Evolutionary conservation across 805 yeast species (phyloP).

Genomic region (Candida maris): DNA sequence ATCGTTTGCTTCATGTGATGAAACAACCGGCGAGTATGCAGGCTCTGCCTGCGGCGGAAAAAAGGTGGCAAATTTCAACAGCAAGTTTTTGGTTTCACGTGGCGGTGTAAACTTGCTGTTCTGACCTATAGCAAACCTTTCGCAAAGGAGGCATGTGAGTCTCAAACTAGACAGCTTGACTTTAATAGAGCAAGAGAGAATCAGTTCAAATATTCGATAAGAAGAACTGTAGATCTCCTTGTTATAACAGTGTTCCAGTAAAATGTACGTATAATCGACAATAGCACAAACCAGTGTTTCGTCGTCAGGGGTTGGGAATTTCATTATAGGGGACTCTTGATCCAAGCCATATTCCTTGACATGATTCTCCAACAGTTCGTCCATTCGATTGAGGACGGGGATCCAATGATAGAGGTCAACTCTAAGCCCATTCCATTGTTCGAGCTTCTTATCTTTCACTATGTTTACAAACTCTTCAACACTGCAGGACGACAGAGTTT

Average conservation of each 20-base stretch:
- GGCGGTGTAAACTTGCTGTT: slow-evolving; percentile 42
- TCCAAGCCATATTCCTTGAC: slow-evolving; percentile 52
- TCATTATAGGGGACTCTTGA: slow-evolving; percentile 44
- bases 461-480: slow-evolving; percentile 19
- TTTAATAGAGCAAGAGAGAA: slow-evolving; percentile 56
- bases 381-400: slow-evolving; percentile 70
- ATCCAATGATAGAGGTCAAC: slow-evolving; percentile 72
- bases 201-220: slow-evolving; percentile 54
- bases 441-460: slow-evolving; percentile 17
- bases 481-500: slow-evolving; percentile 15
- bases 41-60: slow-evolving; percentile 37
- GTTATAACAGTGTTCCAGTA: slow-evolving; percentile 68
- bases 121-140: slow-evolving; percentile 50
- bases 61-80: slow-evolving; percentile 47
- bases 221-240: slow-evolving; percentile 65
- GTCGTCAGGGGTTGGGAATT: slow-evolving; percentile 44
- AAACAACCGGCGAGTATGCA: slow-evolving; percentile 17
- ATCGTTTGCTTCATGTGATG: slow-evolving; percentile 8
- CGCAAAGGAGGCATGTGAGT: slow-evolving; percentile 50
- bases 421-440: slow-evolving; percentile 30
- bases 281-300: slow-evolving; percentile 46
- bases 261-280: slow-evolving; percentile 55
- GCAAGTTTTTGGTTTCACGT: slow-evolving; percentile 39
- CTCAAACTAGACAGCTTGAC: slow-evolving; percentile 60
- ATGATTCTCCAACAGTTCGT: slow-evolving; percentile 53